phyloP scores from a whole-genome alignment of 2,329 filamentous ascomycete genomes.

The Calonectria leucothoes region DNA sequence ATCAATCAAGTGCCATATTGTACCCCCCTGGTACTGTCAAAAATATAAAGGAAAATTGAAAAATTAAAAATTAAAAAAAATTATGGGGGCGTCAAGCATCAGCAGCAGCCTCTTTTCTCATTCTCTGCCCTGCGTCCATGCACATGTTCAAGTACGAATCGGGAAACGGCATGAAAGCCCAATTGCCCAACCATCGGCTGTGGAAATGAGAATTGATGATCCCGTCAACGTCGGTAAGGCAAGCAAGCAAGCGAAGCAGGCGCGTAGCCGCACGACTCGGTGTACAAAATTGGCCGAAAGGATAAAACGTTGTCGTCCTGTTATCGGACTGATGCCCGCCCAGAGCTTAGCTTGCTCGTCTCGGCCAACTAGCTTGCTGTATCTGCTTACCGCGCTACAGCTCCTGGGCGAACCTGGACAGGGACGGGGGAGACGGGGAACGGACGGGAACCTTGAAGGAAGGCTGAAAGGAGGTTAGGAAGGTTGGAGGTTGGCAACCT shows the following conservation, averaged over 20 bases:
- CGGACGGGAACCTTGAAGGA: constrained; percentile 21
- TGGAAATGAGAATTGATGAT: not conserved
- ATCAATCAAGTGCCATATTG: too few relatives aligned
- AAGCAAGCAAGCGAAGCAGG: not conserved
- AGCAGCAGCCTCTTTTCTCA: not conserved
- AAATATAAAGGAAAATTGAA: not conserved
- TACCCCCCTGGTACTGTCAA: not conserved
- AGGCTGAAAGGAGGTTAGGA: constrained; percentile 17
- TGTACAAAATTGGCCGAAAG: constrained; percentile 2
- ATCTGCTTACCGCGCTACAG: constrained; percentile 19
- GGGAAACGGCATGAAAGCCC: not conserved
- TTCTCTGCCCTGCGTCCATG: not conserved
- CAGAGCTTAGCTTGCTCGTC: constrained; percentile 6
- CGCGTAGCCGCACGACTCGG: not conserved
- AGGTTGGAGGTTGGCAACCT: constrained; percentile 12
- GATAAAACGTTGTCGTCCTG: not conserved
- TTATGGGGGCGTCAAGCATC: not conserved
- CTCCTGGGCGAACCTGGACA: constrained; percentile 23
- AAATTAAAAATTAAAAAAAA: not conserved
- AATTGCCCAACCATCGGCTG: not conserved
- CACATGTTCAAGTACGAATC: not conserved
- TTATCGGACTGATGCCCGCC: constrained; percentile 13
- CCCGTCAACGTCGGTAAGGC: constrained; percentile 6
- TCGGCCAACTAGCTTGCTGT: constrained; percentile 13
- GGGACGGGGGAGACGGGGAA: constrained; percentile 21